phyloP scores from a whole-genome alignment of 148 eudicot species.

The Diospyros kaki region DNA sequence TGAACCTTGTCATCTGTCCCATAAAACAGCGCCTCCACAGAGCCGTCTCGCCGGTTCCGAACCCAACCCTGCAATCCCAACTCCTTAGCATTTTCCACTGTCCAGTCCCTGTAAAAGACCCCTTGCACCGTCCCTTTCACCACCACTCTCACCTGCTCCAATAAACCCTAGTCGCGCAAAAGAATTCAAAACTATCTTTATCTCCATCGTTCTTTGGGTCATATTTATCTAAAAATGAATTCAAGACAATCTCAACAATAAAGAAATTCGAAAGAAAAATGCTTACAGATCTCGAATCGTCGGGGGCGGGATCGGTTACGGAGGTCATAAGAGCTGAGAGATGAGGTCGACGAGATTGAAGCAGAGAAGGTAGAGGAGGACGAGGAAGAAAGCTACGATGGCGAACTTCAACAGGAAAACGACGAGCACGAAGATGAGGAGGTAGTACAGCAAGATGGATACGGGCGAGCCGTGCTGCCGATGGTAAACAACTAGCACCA shows the following conservation, averaged over 20 bases:
- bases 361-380: conserved; percentile 40
- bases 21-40: conserved; percentile 82
- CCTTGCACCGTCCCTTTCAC: conserved; percentile 94
- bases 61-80: conserved; percentile 89
- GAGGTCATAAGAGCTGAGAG: conserved; percentile 40
- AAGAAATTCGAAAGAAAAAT: not conserved
- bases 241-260: not conserved
- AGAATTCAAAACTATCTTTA: not conserved
- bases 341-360: conserved; percentile 39
- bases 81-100: conserved; percentile 69
- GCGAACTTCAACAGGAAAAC: conserved; percentile 32
- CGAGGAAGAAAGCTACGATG: conserved; percentile 28
- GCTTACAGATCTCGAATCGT: conserved; percentile 40
- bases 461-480: not conserved
- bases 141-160: conserved; percentile 62
- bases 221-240: not conserved
- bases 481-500: not conserved
- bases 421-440: conserved; percentile 26
- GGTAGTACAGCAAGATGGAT: conserved; percentile 31
- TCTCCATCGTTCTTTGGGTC: too few species aligned
- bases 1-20: conserved; percentile 61
- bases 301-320: not conserved
- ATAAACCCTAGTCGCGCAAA: not conserved
- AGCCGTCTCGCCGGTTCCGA: conserved; percentile 73
- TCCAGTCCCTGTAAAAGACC: conserved; percentile 83